Evolutionary conservation across 495 filamentous ascomycete species (phyloP).

Genomic region (Daldinia concentrica): DNA sequence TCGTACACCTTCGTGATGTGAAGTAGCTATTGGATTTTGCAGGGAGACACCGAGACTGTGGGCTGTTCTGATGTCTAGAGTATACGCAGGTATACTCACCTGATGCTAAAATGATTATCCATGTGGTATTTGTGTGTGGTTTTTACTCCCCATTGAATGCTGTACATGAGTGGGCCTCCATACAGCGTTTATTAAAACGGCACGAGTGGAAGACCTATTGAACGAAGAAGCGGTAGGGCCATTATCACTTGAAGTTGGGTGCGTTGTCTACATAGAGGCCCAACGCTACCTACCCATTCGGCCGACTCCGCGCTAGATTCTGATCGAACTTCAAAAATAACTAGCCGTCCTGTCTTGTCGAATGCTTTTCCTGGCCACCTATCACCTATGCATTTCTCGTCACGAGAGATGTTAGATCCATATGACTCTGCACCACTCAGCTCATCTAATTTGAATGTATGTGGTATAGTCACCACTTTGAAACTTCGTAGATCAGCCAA

Average conservation of each 20-base stretch:
- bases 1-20: background rate
- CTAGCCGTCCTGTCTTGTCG: background rate
- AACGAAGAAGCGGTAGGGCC: slow-evolving; percentile 2
- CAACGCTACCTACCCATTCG: slow-evolving; percentile 10
- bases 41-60: background rate
- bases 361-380: slow-evolving; percentile 1
- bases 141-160: background rate
- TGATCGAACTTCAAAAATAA: background rate
- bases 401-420: slow-evolving; percentile 1
- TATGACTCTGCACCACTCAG: background rate
- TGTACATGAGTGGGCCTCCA: slow-evolving; percentile 6
- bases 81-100: slow-evolving; percentile 5
- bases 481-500: background rate
- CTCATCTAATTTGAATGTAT: background rate
- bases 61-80: background rate
- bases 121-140: background rate
- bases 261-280: background rate
- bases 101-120: slow-evolving; percentile 1
- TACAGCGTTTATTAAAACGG: background rate
- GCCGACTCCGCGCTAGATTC: slow-evolving; percentile 3
- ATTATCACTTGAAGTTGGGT: slow-evolving; percentile 8
- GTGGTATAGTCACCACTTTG: background rate
- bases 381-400: slow-evolving; percentile 6
- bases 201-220: slow-evolving; percentile 5
- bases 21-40: background rate